Evolutionary conservation across 2,329 filamentous ascomycete species (phyloP).

Genomic region (Fusarium pseudonygamai): DNA sequence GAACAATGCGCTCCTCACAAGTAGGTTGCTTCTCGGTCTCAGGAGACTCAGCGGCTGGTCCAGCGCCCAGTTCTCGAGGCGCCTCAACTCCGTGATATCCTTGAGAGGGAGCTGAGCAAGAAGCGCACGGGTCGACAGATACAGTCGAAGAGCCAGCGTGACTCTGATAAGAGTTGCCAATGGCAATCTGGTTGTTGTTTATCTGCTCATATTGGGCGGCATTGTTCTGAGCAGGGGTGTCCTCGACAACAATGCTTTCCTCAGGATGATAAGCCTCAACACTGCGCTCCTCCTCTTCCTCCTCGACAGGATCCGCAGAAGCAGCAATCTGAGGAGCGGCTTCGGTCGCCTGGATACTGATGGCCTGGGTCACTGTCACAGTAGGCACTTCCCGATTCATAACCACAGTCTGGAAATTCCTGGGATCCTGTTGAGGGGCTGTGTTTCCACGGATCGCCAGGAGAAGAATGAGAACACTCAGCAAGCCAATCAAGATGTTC

Average conservation of each 20-base stretch:
- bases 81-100: background rate
- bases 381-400: slow-evolving; percentile 37
- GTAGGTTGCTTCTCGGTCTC: slow-evolving; percentile 36
- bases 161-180: background rate
- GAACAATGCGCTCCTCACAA: slow-evolving; percentile 33
- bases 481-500: slow-evolving; percentile 65
- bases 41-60: slow-evolving; percentile 6
- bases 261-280: slow-evolving; percentile 39
- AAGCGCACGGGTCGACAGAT: slow-evolving; percentile 37
- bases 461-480: slow-evolving; percentile 64
- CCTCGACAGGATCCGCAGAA: slow-evolving; percentile 11
- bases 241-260: slow-evolving; percentile 10
- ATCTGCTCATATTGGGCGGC: background rate
- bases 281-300: slow-evolving; percentile 31
- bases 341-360: slow-evolving; percentile 9
- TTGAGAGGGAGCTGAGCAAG: slow-evolving; percentile 27
- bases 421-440: slow-evolving; percentile 33
- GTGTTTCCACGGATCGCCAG: slow-evolving; percentile 54
- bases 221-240: background rate
- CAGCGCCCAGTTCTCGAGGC: background rate
- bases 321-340: slow-evolving; percentile 4
- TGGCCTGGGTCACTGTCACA: slow-evolving; percentile 38
- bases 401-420: slow-evolving; percentile 46
- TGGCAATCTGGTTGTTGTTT: background rate
- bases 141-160: background rate